Conservation (phyloP, 805 yeast genomes). For the Starmerella scarabaei region DNA sequence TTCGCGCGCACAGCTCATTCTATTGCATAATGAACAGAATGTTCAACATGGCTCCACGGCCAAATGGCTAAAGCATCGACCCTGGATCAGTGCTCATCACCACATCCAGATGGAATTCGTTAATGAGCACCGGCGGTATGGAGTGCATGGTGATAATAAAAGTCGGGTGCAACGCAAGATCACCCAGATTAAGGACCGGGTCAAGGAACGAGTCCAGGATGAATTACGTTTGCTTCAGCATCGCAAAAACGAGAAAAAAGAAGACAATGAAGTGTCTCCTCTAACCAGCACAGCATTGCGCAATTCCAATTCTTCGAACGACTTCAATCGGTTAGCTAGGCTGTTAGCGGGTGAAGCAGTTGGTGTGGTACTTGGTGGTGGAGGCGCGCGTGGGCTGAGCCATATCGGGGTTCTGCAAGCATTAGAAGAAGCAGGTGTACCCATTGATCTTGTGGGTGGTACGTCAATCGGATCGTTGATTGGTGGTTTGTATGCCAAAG, state of each 20-base stretch:
- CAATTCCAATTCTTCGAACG: conserved; percentile 33
- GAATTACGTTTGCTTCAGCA: conserved; percentile 17
- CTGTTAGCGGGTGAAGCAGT: conserved; percentile 84
- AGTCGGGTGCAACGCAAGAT: conserved; percentile 13
- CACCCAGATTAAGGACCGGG: conserved; percentile 19
- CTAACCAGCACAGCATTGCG: conserved; percentile 25
- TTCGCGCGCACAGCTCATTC: conserved; percentile 74
- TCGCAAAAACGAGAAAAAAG: conserved; percentile 19
- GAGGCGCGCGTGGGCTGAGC: conserved; percentile 91
- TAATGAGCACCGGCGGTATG: conserved; percentile 8
- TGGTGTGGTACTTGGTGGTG: conserved; percentile 92
- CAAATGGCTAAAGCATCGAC: conserved; percentile 68
- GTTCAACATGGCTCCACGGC: conserved; percentile 80
- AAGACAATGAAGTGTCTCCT: conserved; percentile 16
- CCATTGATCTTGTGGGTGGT: conserved; percentile 89
- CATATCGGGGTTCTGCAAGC: conserved; percentile 89
- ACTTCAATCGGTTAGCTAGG: conserved; percentile 79
- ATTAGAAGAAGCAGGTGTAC: conserved; percentile 81
- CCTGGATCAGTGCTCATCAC: conserved; percentile 89
- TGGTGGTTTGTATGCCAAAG: conserved; percentile 89
- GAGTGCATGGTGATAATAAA: not conserved
- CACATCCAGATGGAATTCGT: conserved; percentile 59
- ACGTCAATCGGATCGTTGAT: conserved; percentile 93
- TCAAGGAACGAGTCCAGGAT: conserved; percentile 20
- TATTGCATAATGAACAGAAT: conserved; percentile 68